phyloP scores from a whole-genome alignment of 2,329 filamentous ascomycete genomes.

The Cladosporium sp. region DNA sequence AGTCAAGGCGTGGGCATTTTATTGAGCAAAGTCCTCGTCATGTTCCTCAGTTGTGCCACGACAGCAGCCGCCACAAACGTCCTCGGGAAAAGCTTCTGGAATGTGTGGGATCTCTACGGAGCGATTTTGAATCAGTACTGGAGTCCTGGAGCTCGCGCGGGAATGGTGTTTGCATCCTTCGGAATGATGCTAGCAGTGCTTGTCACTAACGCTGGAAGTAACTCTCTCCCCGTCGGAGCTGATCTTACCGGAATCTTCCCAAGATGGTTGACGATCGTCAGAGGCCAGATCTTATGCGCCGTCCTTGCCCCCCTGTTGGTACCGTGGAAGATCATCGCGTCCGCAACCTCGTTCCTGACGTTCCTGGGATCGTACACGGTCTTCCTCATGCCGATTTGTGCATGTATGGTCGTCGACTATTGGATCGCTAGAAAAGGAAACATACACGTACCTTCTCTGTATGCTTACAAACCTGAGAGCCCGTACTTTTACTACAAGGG shows the following conservation, averaged over 20 bases:
- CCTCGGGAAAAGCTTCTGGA: conserved; percentile 36
- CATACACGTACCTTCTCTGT: conserved; percentile 38
- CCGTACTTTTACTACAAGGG: conserved; percentile 22
- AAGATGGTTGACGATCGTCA: conserved; percentile 39
- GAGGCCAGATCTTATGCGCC: conserved; percentile 40
- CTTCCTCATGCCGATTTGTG: conserved; percentile 40
- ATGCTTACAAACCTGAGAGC: conserved; percentile 18
- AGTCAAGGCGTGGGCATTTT: conserved; percentile 41
- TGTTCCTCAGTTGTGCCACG: conserved; percentile 39
- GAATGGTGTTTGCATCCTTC: neutral
- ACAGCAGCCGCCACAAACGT: conserved; percentile 42
- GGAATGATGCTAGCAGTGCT: conserved; percentile 20
- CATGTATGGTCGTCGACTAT: conserved; percentile 40
- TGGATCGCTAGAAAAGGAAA: conserved; percentile 38
- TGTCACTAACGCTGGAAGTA: conserved; percentile 41
- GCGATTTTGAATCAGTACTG: conserved; percentile 32
- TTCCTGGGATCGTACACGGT: conserved; percentile 41
- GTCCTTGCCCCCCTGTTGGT: conserved; percentile 35
- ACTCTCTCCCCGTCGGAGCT: conserved; percentile 39
- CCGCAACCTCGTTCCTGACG: conserved; percentile 38
- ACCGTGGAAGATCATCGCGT: conserved; percentile 43
- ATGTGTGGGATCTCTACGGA: conserved; percentile 31
- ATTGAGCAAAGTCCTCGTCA: conserved; percentile 35
- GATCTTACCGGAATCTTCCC: conserved; percentile 42
- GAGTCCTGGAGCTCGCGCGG: neutral